Conservation (phyloP, 805 yeast species). For the Yamadazyma akitaensis region DNA sequence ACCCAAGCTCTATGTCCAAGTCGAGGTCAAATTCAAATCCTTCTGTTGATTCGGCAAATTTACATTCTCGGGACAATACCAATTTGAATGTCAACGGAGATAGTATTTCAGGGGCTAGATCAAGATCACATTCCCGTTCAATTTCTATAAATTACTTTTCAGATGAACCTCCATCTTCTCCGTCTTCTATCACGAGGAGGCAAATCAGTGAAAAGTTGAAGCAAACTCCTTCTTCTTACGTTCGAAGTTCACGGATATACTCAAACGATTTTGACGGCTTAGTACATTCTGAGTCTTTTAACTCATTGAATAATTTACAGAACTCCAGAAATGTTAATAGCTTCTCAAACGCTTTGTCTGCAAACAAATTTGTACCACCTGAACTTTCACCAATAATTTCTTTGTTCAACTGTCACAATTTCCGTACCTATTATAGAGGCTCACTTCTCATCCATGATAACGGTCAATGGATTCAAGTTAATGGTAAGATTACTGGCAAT, state of each 20-base stretch:
- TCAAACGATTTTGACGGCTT: constrained; percentile 15
- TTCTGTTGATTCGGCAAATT: background rate
- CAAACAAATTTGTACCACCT: constrained; percentile 39
- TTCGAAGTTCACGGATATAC: constrained; percentile 29
- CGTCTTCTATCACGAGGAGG: constrained; percentile 16
- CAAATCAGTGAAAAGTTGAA: constrained; percentile 28
- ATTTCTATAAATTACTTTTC: background rate
- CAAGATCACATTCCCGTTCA: constrained; percentile 8
- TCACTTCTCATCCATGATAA: constrained; percentile 24
- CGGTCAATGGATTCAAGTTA: constrained; percentile 31
- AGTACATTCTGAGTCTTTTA: constrained; percentile 5
- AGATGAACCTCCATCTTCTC: constrained; percentile 10
- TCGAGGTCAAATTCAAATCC: constrained; percentile 7
- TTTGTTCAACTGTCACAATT: constrained; percentile 65
- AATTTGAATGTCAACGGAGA: background rate
- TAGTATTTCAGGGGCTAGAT: constrained; percentile 1
- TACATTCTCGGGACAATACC: background rate
- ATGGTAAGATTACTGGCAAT: constrained; percentile 47
- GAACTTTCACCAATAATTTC: constrained; percentile 73
- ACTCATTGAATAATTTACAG: constrained; percentile 7
- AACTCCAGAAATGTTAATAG: constrained; percentile 8
- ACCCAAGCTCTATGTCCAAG: constrained; percentile 5
- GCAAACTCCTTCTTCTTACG: constrained; percentile 32
- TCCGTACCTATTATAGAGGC: constrained; percentile 61
- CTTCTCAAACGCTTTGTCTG: constrained; percentile 5